A percentile compares a stretch with the other conserved stretches of the same genome.
phyloP scores from a whole-genome alignment of 129 eudicot genomes.

The Lonicera japonica region DNA sequence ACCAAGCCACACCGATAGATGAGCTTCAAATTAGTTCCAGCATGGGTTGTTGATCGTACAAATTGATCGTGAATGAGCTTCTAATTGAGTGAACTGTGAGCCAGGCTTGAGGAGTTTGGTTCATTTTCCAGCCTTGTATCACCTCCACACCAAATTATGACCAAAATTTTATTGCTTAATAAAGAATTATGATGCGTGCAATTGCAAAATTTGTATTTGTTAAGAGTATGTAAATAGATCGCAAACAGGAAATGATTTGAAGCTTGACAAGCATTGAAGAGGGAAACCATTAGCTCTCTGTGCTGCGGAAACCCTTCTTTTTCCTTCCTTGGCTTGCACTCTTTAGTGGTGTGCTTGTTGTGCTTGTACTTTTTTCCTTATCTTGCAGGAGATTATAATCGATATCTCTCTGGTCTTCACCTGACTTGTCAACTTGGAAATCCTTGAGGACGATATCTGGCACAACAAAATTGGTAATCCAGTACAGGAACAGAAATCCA shows the following conservation, averaged over 20 bases:
- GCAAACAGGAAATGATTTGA: too few species aligned
- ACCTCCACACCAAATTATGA: too few species aligned
- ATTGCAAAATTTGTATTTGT: neutral
- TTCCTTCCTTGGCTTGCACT: neutral
- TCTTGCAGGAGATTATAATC: conserved; percentile 3
- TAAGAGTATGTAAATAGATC: too few species aligned
- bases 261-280: too few species aligned
- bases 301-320: conserved; percentile 15
- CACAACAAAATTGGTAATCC: conserved; percentile 67
- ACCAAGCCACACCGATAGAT: too few species aligned
- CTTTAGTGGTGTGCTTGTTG: neutral
- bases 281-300: neutral
- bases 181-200: neutral
- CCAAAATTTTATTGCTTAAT: too few species aligned
- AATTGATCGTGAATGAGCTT: too few species aligned
- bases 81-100: too few species aligned
- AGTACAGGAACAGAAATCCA: conserved; percentile 46
- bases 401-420: conserved; percentile 20
- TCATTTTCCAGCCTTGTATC: too few species aligned
- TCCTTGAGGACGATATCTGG: conserved; percentile 53
- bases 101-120: too few species aligned
- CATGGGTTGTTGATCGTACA: too few species aligned
- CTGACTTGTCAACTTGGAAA: conserved; percentile 27
- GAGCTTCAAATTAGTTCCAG: too few species aligned
- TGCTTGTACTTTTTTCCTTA: conserved; percentile 13